A percentile compares a stretch with the other conserved stretches of the same genome.
Evolutionary conservation across 1,284 basidiomycete species (phyloP).

Genomic region (Exsudoporus floridanus): DNA sequence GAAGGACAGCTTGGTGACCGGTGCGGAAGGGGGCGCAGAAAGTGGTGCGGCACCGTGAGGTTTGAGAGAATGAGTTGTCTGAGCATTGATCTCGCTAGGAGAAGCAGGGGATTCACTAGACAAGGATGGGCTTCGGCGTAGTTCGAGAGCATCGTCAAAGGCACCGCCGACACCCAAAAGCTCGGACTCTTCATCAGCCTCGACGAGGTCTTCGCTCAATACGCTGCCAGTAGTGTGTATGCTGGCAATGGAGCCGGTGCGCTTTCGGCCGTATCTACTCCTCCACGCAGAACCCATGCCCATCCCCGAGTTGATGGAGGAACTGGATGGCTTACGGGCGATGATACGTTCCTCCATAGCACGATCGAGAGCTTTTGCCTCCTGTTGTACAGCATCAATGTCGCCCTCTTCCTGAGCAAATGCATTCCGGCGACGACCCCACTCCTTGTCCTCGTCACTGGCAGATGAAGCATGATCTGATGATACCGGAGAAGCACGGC

Average conservation of each 20-base stretch:
- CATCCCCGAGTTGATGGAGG: slow-evolving; percentile 60
- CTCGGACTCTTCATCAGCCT: slow-evolving; percentile 75
- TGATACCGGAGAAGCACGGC: slow-evolving; percentile 46
- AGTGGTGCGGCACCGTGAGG: slow-evolving; percentile 1
- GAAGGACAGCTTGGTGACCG: slow-evolving; percentile 49
- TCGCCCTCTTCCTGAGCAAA: slow-evolving; percentile 55
- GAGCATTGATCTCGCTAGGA: slow-evolving; percentile 27
- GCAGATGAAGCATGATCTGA: slow-evolving; percentile 54
- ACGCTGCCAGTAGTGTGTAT: slow-evolving; percentile 63
- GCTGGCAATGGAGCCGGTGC: slow-evolving; percentile 70
- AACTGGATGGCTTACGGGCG: slow-evolving; percentile 67
- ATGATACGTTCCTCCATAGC: slow-evolving; percentile 80
- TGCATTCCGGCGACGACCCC: slow-evolving; percentile 66
- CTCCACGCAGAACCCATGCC: slow-evolving; percentile 69
- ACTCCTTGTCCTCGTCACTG: slow-evolving; percentile 77
- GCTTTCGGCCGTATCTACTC: slow-evolving; percentile 63
- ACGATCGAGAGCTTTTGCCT: slow-evolving; percentile 74
- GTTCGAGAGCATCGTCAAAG: slow-evolving; percentile 51
- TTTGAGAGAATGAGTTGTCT: slow-evolving; percentile 12
- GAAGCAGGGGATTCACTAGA: slow-evolving; percentile 37
- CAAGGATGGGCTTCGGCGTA: slow-evolving; percentile 35
- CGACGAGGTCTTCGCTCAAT: slow-evolving; percentile 75
- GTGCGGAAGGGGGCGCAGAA: slow-evolving; percentile 37
- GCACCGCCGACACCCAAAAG: slow-evolving; percentile 66
- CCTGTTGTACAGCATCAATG: slow-evolving; percentile 60